phyloP scores from a whole-genome alignment of 2,329 filamentous ascomycete genomes.

The Tolypocladium tundrense region DNA sequence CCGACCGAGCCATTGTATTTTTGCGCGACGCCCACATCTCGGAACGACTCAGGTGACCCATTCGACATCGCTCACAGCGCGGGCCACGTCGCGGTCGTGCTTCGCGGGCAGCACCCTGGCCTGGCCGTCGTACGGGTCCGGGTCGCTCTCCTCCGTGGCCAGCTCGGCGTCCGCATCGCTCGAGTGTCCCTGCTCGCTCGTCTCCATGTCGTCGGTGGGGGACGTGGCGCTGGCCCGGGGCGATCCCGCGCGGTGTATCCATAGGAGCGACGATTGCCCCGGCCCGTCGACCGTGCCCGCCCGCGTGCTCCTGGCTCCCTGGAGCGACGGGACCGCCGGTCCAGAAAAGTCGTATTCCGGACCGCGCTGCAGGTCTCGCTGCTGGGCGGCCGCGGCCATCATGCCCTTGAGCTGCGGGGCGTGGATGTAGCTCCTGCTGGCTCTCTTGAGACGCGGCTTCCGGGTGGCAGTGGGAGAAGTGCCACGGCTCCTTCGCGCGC shows the following conservation, averaged over 20 bases:
- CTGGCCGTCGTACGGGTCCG: constrained; percentile 16
- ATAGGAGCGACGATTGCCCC: neutral
- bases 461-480: constrained; percentile 17
- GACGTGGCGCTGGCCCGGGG: constrained; percentile 9
- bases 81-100: neutral
- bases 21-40: too few species aligned
- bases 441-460: constrained; percentile 31
- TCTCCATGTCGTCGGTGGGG: constrained; percentile 19
- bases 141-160: constrained; percentile 23
- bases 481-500: constrained; percentile 16
- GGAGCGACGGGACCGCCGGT: constrained; percentile 5
- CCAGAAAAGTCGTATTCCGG: constrained; percentile 25
- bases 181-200: constrained; percentile 20
- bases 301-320: neutral
- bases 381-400: constrained; percentile 2
- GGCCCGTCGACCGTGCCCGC: neutral
- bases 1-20: too few species aligned
- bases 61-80: neutral
- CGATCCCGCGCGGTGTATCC: neutral
- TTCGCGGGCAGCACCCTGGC: neutral
- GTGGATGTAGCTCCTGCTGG: constrained; percentile 28
- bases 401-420: constrained; percentile 11
- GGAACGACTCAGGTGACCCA: neutral
- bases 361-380: constrained; percentile 5
- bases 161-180: constrained; percentile 19